Base-by-base conservation (phyloP, 257 asterid genomes). In the Schizonepeta tenuifolia region DNA sequence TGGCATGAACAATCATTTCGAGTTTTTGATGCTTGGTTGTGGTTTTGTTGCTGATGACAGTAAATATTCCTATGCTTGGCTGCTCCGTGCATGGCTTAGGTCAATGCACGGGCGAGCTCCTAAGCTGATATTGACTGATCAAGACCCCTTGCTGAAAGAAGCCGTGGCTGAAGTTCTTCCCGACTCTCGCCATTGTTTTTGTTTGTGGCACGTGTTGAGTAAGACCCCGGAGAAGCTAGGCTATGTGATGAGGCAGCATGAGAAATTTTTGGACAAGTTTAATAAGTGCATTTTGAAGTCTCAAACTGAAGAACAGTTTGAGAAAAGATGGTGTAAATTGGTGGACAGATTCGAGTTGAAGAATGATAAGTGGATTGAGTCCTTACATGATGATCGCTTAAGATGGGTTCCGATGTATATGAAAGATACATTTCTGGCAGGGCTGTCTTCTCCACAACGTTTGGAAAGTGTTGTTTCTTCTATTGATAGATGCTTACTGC, bases 51-150 rank as follows among this genome's bases (percentile, higher is more conserved):
- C 74, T 55, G 84, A 84, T 56, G 82, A 75, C 77, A 84, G 82
- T 72, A 82, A 74, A 74, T 77, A 85, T 10, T 65, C 87, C 36
- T 80, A 70, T 66, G 72, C 62, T 58, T 86, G 91, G 89, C 60
- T 86, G 75, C 73, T 86, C 63, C 85, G 73, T 44, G 78, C n/a
- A n/a, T n/a, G n/a, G n/a, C n/a, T n/a, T n/a, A n/a, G n/a, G n/a
- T 79, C 89, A 56, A 79, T 84, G 87, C 76, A 69, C 41, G 86
- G 85, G 49, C 86, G 44, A 81, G 81, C 82, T 70, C 92, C 92
- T 20, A 84, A 83, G 66, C 85, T 87, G 65, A 79, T 84, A 63
- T 54, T 84, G 74, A 82, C 89, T 59, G 88, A 86, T 56, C 86
- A 84, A 80, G 88, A 77, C 72, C 63, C 71, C 13, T 56, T 36